These are phyloP conservation scores for Neurospora discreta DNA, from an alignment of 495 filamentous ascomycete genomes.

Conservation along the genomic window DNA sequence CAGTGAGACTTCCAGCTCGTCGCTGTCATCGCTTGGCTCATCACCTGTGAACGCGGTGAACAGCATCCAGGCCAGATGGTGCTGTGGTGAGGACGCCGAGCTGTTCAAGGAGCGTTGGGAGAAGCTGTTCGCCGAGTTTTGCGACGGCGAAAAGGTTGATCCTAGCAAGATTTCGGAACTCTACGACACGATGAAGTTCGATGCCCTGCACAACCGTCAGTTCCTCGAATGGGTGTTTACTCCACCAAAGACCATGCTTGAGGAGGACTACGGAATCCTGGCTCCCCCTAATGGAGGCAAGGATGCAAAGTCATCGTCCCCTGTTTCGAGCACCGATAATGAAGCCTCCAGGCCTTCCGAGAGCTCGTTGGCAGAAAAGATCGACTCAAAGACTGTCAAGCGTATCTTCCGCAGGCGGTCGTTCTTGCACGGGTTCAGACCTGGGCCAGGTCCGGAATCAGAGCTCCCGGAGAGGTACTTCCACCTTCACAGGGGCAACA, in stretches of 20 bases:
- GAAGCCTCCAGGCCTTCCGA: slow-evolving; percentile 18
- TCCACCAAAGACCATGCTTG: slow-evolving; percentile 56
- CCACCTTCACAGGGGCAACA: slow-evolving; percentile 68
- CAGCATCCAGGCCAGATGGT: slow-evolving; percentile 83
- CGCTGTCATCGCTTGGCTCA: slow-evolving; percentile 24
- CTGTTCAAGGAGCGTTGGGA: slow-evolving; percentile 97
- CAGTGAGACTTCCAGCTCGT: slow-evolving; percentile 1
- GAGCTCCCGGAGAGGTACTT: slow-evolving; percentile 63
- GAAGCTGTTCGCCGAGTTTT: slow-evolving; percentile 94
- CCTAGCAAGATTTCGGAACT: slow-evolving; percentile 96
- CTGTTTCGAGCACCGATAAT: slow-evolving; percentile 1
- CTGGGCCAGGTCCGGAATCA: slow-evolving; percentile 26
- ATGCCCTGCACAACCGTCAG: slow-evolving; percentile 89
- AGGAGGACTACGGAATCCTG: slow-evolving; percentile 45
- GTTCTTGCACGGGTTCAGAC: slow-evolving; percentile 31
- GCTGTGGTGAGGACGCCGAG: slow-evolving; percentile 87
- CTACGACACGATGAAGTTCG: slow-evolving; percentile 99
- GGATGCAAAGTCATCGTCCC: slow-evolving; percentile 20
- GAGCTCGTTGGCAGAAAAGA: slow-evolving; percentile 23
- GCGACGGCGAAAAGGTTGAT: slow-evolving; percentile 92
- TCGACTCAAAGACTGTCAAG: slow-evolving; percentile 29
- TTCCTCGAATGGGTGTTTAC: slow-evolving; percentile 99
- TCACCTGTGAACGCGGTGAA: slow-evolving; percentile 48
- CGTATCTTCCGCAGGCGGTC: slow-evolving; percentile 43
- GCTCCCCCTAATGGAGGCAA: slow-evolving; percentile 19